phyloP scores from a whole-genome alignment of 2,329 filamentous ascomycete genomes.

The Sporothrix protearum region DNA sequence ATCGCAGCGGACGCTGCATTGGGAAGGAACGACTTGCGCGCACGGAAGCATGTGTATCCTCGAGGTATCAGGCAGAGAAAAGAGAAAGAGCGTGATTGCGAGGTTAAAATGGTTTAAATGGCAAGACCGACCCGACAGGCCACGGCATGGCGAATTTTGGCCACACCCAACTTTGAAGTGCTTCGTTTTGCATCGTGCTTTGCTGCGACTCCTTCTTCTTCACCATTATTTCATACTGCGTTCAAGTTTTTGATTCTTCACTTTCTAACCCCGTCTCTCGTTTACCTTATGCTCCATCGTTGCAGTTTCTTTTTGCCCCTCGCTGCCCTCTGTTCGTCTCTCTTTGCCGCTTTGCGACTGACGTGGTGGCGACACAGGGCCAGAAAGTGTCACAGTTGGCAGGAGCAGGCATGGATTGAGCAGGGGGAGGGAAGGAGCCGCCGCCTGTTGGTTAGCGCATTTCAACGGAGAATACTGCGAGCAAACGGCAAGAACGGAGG shows the following conservation, averaged over 20 bases:
- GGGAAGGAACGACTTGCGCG: background rate
- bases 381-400: background rate
- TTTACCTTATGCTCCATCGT: background rate
- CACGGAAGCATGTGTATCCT: background rate
- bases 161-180: background rate
- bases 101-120: background rate
- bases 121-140: conserved; percentile 5
- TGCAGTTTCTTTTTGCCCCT: background rate
- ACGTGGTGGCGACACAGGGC: conserved; percentile 7
- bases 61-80: background rate
- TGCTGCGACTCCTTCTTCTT: background rate
- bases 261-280: background rate
- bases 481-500: too few relatives aligned
- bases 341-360: background rate
- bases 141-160: conserved; percentile 2
- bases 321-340: background rate
- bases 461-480: conserved; percentile 22
- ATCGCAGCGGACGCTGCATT: background rate
- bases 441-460: background rate
- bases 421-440: background rate
- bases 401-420: background rate
- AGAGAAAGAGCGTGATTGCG: conserved; percentile 15
- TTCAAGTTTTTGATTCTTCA: background rate
- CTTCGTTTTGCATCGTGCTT: too few relatives aligned
- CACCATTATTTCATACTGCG: background rate